Conservation (phyloP, 2,329 filamentous ascomycete genomes). For the Talaromyces sp. region DNA sequence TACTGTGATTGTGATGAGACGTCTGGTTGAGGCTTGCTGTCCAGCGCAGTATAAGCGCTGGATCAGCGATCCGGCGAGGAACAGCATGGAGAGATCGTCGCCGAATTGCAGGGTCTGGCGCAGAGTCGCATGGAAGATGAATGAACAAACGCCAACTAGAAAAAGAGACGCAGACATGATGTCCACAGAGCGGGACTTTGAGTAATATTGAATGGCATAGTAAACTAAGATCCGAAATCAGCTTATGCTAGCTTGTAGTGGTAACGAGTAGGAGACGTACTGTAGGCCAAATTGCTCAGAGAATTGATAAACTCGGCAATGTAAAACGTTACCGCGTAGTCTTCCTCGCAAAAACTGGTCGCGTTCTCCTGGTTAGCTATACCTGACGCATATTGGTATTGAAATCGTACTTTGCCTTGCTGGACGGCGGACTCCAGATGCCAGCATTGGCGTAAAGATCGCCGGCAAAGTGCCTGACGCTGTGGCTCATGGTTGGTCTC, state of each 20-base stretch:
- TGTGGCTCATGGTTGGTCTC: slow-evolving; percentile 1
- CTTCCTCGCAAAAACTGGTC: slow-evolving; percentile 4
- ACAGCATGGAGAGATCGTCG: slow-evolving; percentile 2
- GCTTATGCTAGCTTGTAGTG: neutral
- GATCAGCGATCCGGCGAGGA: neutral
- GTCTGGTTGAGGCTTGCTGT: neutral
- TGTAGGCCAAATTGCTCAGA: slow-evolving; percentile 1
- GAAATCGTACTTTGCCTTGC: neutral
- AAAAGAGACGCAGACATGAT: neutral
- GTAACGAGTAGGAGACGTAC: neutral
- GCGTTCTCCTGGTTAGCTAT: neutral
- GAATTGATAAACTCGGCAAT: slow-evolving; percentile 5
- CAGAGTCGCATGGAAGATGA: slow-evolving; percentile 1
- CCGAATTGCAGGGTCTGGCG: neutral
- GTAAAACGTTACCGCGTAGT: slow-evolving; percentile 2
- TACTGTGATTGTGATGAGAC: neutral
- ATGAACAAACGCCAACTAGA: neutral
- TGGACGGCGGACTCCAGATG: slow-evolving; percentile 3
- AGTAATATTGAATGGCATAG: neutral
- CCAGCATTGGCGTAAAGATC: slow-evolving; percentile 2
- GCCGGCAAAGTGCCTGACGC: slow-evolving; percentile 1
- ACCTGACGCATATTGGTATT: no score
- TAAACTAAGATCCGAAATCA: neutral
- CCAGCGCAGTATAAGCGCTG: neutral
- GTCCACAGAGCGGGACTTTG: neutral